Percentiles rank a stretch among this genome's conserved stretches.
Conservation (phyloP, 352 stramenopile species). For the Elongisporangium undulatum region DNA sequence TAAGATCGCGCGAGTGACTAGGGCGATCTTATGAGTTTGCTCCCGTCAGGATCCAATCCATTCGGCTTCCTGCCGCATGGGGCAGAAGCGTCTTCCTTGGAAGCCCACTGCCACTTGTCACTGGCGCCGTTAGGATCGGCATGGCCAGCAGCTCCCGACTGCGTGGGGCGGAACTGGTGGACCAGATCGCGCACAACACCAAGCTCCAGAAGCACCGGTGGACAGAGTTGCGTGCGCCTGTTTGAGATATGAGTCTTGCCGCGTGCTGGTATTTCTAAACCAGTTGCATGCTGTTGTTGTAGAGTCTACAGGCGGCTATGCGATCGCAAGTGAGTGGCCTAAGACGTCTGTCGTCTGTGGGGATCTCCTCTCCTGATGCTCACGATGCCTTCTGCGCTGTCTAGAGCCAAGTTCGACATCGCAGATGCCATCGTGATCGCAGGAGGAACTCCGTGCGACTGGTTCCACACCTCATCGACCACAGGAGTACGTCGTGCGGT, state of each 20-base stretch:
- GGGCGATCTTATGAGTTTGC: not conserved
- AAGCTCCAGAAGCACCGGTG: constrained; percentile 46
- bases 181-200: constrained; percentile 43
- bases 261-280: not conserved
- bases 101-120: not conserved
- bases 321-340: constrained; percentile 40
- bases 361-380: not conserved
- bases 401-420: constrained; percentile 54
- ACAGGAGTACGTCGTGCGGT: constrained; percentile 34
- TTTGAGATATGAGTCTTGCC: not conserved
- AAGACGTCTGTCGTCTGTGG: not conserved
- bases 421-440: constrained; percentile 47
- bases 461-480: constrained; percentile 56
- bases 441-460: constrained; percentile 33
- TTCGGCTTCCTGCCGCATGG: not conserved
- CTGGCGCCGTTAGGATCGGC: not conserved
- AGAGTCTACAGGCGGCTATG: constrained; percentile 57
- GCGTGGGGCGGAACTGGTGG: constrained; percentile 40
- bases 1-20: not conserved
- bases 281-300: not conserved
- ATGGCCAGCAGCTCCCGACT: constrained; percentile 11
- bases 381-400: not conserved
- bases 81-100: not conserved
- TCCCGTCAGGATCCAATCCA: not conserved
- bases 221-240: constrained; percentile 32